Conservation (phyloP, 495 filamentous ascomycete species). For the Delitschia confertaspora region DNA sequence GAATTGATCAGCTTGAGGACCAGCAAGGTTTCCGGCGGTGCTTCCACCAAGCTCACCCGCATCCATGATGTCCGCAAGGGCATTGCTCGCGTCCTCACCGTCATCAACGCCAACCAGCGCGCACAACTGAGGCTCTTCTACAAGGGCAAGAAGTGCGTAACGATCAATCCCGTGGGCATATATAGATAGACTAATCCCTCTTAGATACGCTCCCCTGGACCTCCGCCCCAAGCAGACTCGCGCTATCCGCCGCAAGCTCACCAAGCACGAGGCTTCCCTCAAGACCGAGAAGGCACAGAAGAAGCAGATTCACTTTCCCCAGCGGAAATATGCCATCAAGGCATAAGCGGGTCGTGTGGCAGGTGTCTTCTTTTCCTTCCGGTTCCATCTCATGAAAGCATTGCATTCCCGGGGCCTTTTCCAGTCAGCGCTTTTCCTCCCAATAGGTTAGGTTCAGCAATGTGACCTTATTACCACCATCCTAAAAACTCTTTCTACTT, state of each 20-base stretch:
- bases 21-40: constrained; percentile 92
- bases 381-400: constrained; percentile 19
- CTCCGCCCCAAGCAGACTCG: constrained; percentile 95
- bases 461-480: constrained; percentile 24
- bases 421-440: constrained; percentile 17
- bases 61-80: constrained; percentile 99
- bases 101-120: constrained; percentile 99
- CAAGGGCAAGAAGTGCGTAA: constrained; percentile 98
- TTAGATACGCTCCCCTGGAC: constrained; percentile 51
- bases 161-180: constrained; percentile 60
- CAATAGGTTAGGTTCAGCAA: too few species aligned
- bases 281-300: constrained; percentile 87
- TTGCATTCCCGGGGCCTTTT: constrained; percentile 27
- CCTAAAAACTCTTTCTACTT: constrained; percentile 10
- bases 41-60: constrained; percentile 87
- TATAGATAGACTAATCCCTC: constrained; percentile 10
- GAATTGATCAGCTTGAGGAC: constrained; percentile 50
- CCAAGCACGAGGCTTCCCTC: constrained; percentile 72
- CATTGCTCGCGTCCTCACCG: constrained; percentile 92
- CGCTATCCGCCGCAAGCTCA: constrained; percentile 85
- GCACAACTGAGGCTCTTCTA: constrained; percentile 97
- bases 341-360: constrained; percentile 43
- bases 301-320: constrained; percentile 89
- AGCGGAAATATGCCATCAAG: constrained; percentile 98
- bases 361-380: constrained; percentile 17